Conservation (phyloP, 176 grass and related monocot genomes). For the Zea luxurians region DNA sequence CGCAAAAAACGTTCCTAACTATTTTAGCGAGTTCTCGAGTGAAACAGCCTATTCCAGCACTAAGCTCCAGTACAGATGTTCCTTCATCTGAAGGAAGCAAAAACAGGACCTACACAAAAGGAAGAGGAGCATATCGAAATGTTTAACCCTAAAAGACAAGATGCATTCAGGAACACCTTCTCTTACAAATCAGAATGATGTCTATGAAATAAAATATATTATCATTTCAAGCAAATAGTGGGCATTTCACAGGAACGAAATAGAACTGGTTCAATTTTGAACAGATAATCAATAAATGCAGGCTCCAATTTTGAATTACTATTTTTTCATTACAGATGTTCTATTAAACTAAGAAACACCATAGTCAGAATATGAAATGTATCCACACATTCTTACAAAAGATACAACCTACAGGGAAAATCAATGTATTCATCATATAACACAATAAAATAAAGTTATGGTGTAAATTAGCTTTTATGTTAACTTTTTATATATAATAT, state of each 20-base stretch:
- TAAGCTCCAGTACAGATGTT: constrained; percentile 91
- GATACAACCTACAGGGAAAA: background rate
- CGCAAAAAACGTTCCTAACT: constrained; percentile 78
- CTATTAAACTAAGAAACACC: background rate
- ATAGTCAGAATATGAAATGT: background rate
- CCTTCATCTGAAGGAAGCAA: constrained; percentile 82
- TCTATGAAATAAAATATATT: background rate
- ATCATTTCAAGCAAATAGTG: background rate
- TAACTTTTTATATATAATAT: background rate
- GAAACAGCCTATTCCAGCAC: constrained; percentile 94
- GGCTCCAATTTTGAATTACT: constrained; percentile 1
- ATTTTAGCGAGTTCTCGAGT: constrained; percentile 89
- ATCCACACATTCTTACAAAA: background rate
- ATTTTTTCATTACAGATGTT: background rate
- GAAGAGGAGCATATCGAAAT: constrained; percentile 14
- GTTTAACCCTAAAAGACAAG: background rate
- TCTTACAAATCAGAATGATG: background rate
- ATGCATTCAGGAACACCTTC: background rate
- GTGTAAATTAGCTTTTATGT: background rate
- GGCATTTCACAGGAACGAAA: background rate
- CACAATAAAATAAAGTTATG: background rate
- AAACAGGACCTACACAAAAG: constrained; percentile 64
- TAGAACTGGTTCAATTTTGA: background rate
- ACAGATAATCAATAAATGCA: constrained; percentile 3
- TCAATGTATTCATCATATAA: background rate